Base-by-base conservation (phyloP, 1,284 basidiomycete genomes). In the Puccinia novopanici region DNA sequence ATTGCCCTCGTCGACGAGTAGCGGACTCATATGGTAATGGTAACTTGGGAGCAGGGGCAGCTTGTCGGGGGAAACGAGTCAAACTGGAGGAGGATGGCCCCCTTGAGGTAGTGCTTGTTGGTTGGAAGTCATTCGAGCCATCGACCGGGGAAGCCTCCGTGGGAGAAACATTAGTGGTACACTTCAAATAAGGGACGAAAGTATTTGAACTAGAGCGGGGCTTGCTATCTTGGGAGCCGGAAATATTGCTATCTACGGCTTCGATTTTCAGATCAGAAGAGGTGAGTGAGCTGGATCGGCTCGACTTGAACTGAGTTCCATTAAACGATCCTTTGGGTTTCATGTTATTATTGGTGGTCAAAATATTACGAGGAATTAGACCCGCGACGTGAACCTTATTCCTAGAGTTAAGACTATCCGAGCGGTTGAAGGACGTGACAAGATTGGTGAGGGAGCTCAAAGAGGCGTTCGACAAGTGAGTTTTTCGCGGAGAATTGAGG, bases 1-100 rank as follows among this genome's bases (percentile, higher is more conserved):
- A 55, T 30, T 79, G 17, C 22, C 30, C 67, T n/a, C 67, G 30
- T 50, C 54, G 48, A 50, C 50, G 54, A 24, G 42, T 27, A 61
- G 24, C 3, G 15, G 45, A 65, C 34, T 59, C 65, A 70, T 54
- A 45, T 3, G 63, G 65, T 34, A 68, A 40, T 13, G 76, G 75
- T 40, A 57, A 19, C n/a, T 67, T 42, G 42, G 76, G 76, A 40
- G 76, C 50, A 19, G 76, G 76, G 48, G 67, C 65, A 70, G 55
- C 52, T 50, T 54, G 54, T 15, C 45, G 67, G 22, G 63, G 76
- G 19, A 70, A 59, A 12, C 67, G 76, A 2, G 54, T 40, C 40
- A 68, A 68, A 37, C 52, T 79, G n/a, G 67, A 70, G 17, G 75
- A 67, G 45, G 40, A 57, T 42, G n/a, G 65, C 48, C 63, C 48